Percentiles rank a stretch among this genome's conserved stretches.
These are phyloP conservation scores for Paraconiothyrium sp. DNA, from an alignment of 2,329 filamentous ascomycete genomes.

Conservation along the genomic window DNA sequence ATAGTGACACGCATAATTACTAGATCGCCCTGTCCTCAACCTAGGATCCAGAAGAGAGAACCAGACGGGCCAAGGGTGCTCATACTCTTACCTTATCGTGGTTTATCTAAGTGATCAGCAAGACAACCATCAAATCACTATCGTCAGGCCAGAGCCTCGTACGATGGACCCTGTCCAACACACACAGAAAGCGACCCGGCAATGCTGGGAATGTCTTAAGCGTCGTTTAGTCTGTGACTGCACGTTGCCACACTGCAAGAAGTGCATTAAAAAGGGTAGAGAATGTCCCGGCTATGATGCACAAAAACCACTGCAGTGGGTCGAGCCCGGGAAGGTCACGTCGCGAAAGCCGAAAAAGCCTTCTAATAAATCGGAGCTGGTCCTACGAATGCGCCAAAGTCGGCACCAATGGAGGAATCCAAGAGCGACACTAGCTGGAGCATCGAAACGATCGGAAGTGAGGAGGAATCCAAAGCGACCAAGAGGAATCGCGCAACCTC, in stretches of 20 bases:
- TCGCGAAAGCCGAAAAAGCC: constrained; percentile 27
- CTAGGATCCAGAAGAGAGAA: background rate
- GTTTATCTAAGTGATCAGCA: background rate
- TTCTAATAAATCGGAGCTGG: background rate
- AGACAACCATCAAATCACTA: background rate
- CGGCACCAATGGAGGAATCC: background rate
- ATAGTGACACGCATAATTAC: background rate
- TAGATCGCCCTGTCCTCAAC: background rate
- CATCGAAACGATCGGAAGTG: background rate
- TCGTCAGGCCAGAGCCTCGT: background rate
- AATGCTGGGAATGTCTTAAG: constrained; percentile 48
- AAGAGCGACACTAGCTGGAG: background rate
- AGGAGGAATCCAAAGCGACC: constrained; percentile 22
- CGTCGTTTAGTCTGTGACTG: constrained; percentile 45
- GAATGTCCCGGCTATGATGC: constrained; percentile 44
- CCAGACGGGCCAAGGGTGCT: background rate
- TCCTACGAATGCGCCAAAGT: background rate
- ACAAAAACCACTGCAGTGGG: constrained; percentile 46
- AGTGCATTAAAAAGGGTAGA: constrained; percentile 39
- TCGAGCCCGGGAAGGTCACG: constrained; percentile 40
- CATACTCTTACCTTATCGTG: too few relatives aligned
- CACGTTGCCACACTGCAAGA: constrained; percentile 43
- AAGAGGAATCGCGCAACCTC: constrained; percentile 19
- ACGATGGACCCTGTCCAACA: background rate
- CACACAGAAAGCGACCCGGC: constrained; percentile 31